phyloP scores from a whole-genome alignment of 768 basidiomycete genomes.

The Mycena venus region DNA sequence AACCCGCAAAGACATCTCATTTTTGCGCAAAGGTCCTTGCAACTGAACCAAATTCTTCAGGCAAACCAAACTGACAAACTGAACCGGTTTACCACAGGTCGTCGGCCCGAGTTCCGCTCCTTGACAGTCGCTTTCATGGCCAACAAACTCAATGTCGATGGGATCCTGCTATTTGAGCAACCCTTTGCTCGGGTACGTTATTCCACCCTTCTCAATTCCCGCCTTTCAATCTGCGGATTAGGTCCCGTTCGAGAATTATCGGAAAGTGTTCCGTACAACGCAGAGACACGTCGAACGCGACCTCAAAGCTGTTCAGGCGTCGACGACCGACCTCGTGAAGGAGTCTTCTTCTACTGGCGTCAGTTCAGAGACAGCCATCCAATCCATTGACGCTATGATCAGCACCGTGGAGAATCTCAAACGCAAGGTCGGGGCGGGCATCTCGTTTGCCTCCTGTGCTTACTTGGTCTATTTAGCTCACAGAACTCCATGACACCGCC shows the following conservation, averaged over 20 bases:
- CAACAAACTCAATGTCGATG: conserved; percentile 77
- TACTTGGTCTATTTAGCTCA: conserved; percentile 49
- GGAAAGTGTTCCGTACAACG: conserved; percentile 87
- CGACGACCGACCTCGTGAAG: conserved; percentile 71
- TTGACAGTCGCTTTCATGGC: conserved; percentile 54
- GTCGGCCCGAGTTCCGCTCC: no score
- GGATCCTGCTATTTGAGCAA: conserved; percentile 86
- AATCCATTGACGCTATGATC: conserved; percentile 82
- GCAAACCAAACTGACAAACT: no score
- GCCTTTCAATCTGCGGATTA: conserved; percentile 43
- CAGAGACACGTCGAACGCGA: conserved; percentile 89
- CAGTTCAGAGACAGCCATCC: conserved; percentile 65
- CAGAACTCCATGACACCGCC: conserved; percentile 60
- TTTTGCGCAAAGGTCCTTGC: no score
- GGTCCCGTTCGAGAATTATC: conserved; percentile 93
- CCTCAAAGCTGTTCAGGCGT: conserved; percentile 68
- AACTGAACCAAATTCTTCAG: no score
- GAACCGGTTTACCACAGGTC: no score
- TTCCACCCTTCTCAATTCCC: not conserved
- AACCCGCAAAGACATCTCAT: no score
- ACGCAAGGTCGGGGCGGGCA: conserved; percentile 77
- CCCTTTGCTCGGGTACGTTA: conserved; percentile 78
- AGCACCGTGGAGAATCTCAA: conserved; percentile 83
- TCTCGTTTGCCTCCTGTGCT: not conserved
- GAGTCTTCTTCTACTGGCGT: conserved; percentile 53